Conservation (phyloP, 305 asterid species). For the Andrographis paniculata region DNA sequence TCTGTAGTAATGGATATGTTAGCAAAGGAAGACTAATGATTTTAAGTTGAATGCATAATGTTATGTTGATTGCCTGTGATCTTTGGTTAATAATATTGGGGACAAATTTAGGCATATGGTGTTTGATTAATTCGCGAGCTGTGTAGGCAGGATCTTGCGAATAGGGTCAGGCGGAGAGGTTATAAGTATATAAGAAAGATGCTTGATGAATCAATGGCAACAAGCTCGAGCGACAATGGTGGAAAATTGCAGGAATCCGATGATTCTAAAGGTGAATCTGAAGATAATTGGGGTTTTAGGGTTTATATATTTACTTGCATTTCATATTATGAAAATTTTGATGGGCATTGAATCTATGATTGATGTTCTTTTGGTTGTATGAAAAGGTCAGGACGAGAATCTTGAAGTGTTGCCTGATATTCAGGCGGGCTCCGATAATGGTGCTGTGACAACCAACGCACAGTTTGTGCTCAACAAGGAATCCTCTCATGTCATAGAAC, state of each 20-base stretch:
- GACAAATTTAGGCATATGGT: slow-evolving; percentile 12
- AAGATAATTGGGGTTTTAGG: slow-evolving; percentile 21
- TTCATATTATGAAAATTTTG: slow-evolving; percentile 9
- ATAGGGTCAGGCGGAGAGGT: slow-evolving; percentile 89
- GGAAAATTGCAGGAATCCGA: slow-evolving; percentile 20
- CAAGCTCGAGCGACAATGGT: slow-evolving; percentile 22
- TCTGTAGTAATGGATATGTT: no score
- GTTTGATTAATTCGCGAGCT: slow-evolving; percentile 9
- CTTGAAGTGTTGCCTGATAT: slow-evolving; percentile 25
- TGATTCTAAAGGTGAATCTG: slow-evolving; percentile 28
- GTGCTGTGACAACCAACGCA: slow-evolving; percentile 21
- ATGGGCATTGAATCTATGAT: slow-evolving; percentile 2
- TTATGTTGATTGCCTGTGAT: background rate
- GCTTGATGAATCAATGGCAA: slow-evolving; percentile 32
- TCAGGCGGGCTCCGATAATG: slow-evolving; percentile 12
- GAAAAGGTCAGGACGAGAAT: slow-evolving; percentile 61
- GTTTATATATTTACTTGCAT: background rate
- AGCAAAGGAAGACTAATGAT: slow-evolving; percentile 8
- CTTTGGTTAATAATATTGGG: slow-evolving; percentile 10
- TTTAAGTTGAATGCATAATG: background rate
- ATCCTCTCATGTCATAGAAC: slow-evolving; percentile 19
- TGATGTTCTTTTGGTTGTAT: slow-evolving; percentile 27
- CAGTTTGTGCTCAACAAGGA: slow-evolving; percentile 19
- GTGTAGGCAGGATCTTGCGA: slow-evolving; percentile 84
- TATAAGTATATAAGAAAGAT: slow-evolving; percentile 59